Base-by-base conservation (phyloP, 148 eudicot species). In the Oxyria digyna region DNA sequence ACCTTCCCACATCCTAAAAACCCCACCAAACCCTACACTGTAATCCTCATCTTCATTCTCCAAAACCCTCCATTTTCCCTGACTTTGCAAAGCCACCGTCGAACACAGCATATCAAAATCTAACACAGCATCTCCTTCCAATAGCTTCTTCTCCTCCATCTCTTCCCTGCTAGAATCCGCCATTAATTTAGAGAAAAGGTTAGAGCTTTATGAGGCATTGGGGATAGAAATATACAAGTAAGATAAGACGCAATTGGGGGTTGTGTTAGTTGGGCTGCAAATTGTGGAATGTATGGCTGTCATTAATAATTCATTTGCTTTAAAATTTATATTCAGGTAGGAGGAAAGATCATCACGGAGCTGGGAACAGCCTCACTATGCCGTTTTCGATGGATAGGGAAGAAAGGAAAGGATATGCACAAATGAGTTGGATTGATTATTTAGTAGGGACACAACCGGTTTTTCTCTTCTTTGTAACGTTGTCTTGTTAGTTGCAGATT, bases 1-100 rank as follows among this genome's bases (percentile, higher is more conserved):
- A 76, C 99, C 97, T 80, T 94, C 99, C 99, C 99, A 94, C 99
- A 94, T 82, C 83, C 99, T 84, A 13, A 88, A 77, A 71, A 91
- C 91, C 32, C 95, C 85, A 66, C 78, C 82, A 33, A 68, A 69
- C 31, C 62, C 24, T 4, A 74, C 76, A 4, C 26, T 71, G 13
- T 67, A 76, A 8, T 50, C 77, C 9, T 71, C 83, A 10, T 75
- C 77, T 40, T 78, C 70, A 63, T 69, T 72, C 31, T 80, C 81
- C 67, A 84, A 69, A 49, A 76, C 76, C 23, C 69, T 80, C 91
- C 93, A 88, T 74, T 88, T 85, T 27, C 97, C 96, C 63, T 89
- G 85, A 65, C 84, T 85, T 75, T 89, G 96, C 87, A 82, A 74
- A 32, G 89, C 99, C 74, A 88, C 99, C 45, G 87, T 81, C 17